Conservation (phyloP, 805 yeast genomes). For the Zygoascus ofunaensis region DNA sequence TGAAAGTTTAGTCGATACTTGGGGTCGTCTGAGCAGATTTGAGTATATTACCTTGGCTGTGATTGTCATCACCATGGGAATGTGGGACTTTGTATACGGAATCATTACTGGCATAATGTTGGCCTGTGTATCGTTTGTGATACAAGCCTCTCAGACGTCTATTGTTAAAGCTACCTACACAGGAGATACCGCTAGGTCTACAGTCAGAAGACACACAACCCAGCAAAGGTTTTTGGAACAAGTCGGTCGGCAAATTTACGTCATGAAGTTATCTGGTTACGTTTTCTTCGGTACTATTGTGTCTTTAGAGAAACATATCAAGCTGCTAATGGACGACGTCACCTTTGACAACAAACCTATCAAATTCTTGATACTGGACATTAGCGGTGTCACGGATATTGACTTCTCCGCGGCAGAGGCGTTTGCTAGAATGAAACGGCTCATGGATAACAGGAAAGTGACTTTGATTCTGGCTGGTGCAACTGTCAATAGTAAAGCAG, state of each 20-base stretch:
- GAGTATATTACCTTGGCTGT: constrained; percentile 79
- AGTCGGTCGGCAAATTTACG: constrained; percentile 85
- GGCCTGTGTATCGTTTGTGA: constrained; percentile 92
- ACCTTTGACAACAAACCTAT: constrained; percentile 46
- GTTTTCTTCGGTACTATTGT: constrained; percentile 94
- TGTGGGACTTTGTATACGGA: constrained; percentile 90
- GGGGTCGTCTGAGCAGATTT: constrained; percentile 60
- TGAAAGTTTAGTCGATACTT: constrained; percentile 80
- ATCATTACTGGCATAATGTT: constrained; percentile 81
- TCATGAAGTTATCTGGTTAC: constrained; percentile 78
- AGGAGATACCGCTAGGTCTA: constrained; percentile 83
- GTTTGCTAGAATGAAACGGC: constrained; percentile 73
- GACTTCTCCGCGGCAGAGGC: constrained; percentile 98
- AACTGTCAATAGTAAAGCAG: constrained; percentile 52
- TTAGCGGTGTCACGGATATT: constrained; percentile 66
- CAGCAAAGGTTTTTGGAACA: constrained; percentile 77
- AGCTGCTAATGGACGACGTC: constrained; percentile 52
- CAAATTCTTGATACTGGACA: constrained; percentile 73
- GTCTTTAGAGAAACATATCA: constrained; percentile 69
- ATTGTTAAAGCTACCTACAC: constrained; percentile 75
- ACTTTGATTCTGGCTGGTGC: constrained; percentile 75
- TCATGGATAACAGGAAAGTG: constrained; percentile 59
- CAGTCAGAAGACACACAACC: constrained; percentile 82
- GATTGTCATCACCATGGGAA: constrained; percentile 92
- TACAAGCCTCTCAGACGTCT: constrained; percentile 77